Conservation (phyloP, 73 alveolate species). For the Symbiodinium natans region DNA sequence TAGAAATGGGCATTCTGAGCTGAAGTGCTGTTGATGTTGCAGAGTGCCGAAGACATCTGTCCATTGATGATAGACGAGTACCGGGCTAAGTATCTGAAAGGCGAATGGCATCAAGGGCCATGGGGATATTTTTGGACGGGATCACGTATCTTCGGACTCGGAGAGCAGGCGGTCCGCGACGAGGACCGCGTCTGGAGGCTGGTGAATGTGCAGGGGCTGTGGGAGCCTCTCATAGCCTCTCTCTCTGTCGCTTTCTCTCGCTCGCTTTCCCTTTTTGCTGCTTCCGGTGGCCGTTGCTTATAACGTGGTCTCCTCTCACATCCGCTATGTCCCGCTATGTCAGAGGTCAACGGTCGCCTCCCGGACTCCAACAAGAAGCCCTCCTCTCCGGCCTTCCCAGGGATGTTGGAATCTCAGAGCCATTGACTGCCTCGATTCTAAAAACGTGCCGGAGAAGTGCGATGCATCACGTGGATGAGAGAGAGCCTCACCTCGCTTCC, state of each 20-base stretch:
- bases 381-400: conserved; percentile 49
- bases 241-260: background rate
- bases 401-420: too few species aligned
- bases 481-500: too few species aligned
- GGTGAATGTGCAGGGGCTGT: background rate
- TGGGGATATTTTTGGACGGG: background rate
- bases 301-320: background rate
- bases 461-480: too few species aligned
- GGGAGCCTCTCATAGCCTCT: background rate
- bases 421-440: too few species aligned
- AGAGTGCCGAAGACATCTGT: too few species aligned
- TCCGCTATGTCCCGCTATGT: background rate
- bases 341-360: background rate
- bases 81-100: background rate
- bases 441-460: too few species aligned
- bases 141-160: background rate
- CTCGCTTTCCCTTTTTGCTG: background rate
- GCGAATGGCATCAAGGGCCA: background rate
- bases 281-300: background rate
- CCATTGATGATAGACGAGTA: background rate
- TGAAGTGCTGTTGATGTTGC: too few species aligned
- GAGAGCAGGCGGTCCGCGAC: background rate
- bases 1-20: too few species aligned
- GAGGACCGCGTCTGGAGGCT: background rate
- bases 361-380: conserved; percentile 61